Conservation (phyloP, 1,284 basidiomycete species). For the Boletus sp. region DNA sequence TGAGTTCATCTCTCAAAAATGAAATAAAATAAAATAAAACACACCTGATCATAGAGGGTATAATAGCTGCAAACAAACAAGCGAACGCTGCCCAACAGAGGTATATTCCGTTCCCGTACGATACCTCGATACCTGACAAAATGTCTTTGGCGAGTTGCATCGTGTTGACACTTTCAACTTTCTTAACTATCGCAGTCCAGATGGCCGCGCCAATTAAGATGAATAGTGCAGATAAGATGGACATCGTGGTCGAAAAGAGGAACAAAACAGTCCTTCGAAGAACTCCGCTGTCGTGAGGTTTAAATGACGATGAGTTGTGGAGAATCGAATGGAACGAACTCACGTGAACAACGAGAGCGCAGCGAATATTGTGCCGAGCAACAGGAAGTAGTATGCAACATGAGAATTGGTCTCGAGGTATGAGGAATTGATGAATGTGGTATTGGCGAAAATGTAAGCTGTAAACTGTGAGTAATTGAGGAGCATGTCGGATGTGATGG, state of each 20-base stretch:
- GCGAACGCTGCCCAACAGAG: constrained; percentile 70
- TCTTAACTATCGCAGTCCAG: constrained; percentile 73
- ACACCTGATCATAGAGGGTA: constrained; percentile 72
- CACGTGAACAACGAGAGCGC: constrained; percentile 60
- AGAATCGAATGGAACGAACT: constrained; percentile 22
- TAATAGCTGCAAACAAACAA: constrained; percentile 54
- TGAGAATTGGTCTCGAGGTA: constrained; percentile 61
- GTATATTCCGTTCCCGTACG: constrained; percentile 58
- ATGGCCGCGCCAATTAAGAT: constrained; percentile 67
- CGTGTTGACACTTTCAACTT: constrained; percentile 55
- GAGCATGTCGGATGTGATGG: constrained; percentile 62
- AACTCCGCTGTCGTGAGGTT: constrained; percentile 49
- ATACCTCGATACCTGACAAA: constrained; percentile 58
- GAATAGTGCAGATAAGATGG: constrained; percentile 56
- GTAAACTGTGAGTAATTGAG: constrained; percentile 57
- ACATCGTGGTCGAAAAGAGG: constrained; percentile 59
- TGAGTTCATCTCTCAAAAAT: constrained; percentile 11
- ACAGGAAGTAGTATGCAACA: constrained; percentile 70
- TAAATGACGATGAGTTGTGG: constrained; percentile 8
- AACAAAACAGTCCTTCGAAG: constrained; percentile 63
- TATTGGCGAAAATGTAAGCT: constrained; percentile 47
- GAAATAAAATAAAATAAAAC: constrained; percentile 20
- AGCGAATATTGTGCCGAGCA: constrained; percentile 67
- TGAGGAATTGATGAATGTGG: constrained; percentile 56
- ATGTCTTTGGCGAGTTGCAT: constrained; percentile 41